Evolutionary conservation across 192 early-diverging fungal species (phyloP), one percentile per base, ranked within the genome.

Genomic region (Anaeromyces robustus): DNA sequence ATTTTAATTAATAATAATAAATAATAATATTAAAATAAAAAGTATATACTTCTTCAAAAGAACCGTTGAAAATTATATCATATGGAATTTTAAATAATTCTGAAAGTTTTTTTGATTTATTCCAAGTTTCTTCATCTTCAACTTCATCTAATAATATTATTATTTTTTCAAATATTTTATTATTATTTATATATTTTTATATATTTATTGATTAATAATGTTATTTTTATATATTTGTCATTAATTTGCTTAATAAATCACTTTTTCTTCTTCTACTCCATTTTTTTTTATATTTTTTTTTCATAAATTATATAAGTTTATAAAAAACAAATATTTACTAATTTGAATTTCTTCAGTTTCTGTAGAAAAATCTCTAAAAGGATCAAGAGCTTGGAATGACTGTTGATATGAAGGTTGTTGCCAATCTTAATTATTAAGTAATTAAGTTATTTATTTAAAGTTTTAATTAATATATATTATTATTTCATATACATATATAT

Each of bases 31-130:
- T 2, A 12, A 12, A 34, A 80, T 85, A 77, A 29, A 39, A 28
- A 26, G 30, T 19, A 77, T 82, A 77, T 82, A 90, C 92, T 79
- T 87, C 85, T 41, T 95, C 92, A 84, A 95, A 92, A 77, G 86
- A 84, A 18, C 92, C 94, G 78, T 82, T 81, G 78, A 89, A 91
- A 91, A 98, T 97, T 81, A 98, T 93, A 52, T 95, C 95, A 30
- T 91, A 89, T 0, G 97, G 97, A 7, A 95, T 93, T 41, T 92
- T 88, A 84, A 95, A 98, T 78, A 97, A 84, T 78, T 95, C 91
- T 2, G 93, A 92, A 59, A 95, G 82, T 30, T 91, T 81, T 89
- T 79, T 79, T 81, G 78, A 79, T 83, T 77, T 26, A 80, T 85
- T 81, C 79, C 81, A 52, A n/a, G 81, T 32, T 68, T 59, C 43